phyloP scores from a whole-genome alignment of 2,329 filamentous ascomycete genomes.

The Aspergillus sp. region DNA sequence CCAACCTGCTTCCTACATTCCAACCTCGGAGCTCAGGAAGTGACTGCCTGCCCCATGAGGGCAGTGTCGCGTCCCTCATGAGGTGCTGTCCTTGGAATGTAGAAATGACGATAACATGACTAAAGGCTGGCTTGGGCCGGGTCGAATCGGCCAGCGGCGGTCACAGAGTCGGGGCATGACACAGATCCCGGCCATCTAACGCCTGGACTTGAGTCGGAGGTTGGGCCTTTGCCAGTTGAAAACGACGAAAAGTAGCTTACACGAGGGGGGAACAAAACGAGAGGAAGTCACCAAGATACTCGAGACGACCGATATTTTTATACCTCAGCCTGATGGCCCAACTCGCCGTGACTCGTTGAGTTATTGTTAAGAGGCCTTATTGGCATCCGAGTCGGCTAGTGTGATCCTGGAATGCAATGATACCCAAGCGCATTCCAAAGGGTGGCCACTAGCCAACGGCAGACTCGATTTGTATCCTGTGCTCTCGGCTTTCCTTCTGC shows the following conservation, averaged over 20 bases:
- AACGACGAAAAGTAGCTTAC: background rate
- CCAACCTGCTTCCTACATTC: slow-evolving; percentile 8
- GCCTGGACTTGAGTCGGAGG: background rate
- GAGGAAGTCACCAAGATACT: background rate
- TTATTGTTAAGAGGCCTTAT: background rate
- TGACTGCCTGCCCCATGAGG: background rate
- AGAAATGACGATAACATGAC: slow-evolving; percentile 2
- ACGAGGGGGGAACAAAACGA: no score
- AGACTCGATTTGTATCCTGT: background rate
- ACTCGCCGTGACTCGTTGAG: background rate
- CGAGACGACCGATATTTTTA: background rate
- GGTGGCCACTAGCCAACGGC: background rate
- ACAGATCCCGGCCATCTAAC: background rate
- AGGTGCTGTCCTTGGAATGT: slow-evolving; percentile 6
- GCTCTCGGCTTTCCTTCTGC: background rate
- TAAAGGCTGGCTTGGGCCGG: background rate
- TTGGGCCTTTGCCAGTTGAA: background rate
- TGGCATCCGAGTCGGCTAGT: background rate
- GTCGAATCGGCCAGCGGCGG: background rate
- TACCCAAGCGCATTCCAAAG: slow-evolving; percentile 6
- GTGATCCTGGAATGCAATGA: slow-evolving; percentile 6
- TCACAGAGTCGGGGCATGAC: background rate
- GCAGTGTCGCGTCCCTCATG: background rate
- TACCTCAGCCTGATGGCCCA: background rate
- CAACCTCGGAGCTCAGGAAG: background rate